Base-by-base conservation (phyloP, 129 eudicot species). In the sunflower (Helianthus annuus) region DNA sequence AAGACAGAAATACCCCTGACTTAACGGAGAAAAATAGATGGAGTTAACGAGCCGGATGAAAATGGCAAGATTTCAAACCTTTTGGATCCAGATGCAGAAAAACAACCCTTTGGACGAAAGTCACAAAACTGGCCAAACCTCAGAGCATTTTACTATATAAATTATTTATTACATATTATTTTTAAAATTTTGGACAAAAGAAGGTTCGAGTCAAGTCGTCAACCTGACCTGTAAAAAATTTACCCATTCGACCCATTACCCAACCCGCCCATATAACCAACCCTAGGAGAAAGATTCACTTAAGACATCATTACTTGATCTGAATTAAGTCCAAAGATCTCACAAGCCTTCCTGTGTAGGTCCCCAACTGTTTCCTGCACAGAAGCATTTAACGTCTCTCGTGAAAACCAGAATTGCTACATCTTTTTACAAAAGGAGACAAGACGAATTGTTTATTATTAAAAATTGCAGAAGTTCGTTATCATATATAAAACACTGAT, bases 321-420 rank as follows among this genome's bases (percentile, higher is more conserved):
- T 1, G 79, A 66, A 53, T 68, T 68, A 73, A 92, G 92, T 70
- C 83, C 80, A 79, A 87, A 92, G 38, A 87, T 85, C 81, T 92
- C 88, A 74, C 96, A 87, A 76, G 93, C 92, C 79, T 81, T 87
- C 66, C 79, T 80, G 79, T 85, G 92, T 70, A 92, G 88, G 73
- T 80, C 96, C 51, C 89, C 89, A 74, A 87, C 77, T 34, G 91
- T 89, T 87, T 92, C 98, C 98, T 92, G 95, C 57, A 38, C 64
- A 27, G 15, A 58, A 27, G 27, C 64, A 58, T 58, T 58, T 0
- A 19, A 19, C 22, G 22, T 19, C 22, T 19, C 22, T 19, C 22
- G 22, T 19, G 22, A 19, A 19, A 19, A 19, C 22, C 22, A 19
- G 22, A 19, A 19, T 19, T 19, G 22, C 22, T 19, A 19, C 22